Percentiles rank a stretch among this genome's conserved stretches.
Evolutionary conservation across 768 basidiomycete genomes (phyloP).

Genomic region (Pholiota molesta): DNA sequence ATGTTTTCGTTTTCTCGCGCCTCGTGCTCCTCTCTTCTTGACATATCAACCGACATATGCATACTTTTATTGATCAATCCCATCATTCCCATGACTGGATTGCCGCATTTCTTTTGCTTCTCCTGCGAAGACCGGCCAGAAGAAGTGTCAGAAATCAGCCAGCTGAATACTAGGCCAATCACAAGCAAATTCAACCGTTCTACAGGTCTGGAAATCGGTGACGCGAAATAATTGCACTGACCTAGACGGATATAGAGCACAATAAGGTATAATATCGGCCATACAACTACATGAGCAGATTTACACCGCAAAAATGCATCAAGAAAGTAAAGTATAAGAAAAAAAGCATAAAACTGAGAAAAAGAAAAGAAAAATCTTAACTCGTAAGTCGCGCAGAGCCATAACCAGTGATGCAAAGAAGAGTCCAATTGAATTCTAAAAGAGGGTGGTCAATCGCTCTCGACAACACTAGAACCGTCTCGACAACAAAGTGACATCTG

Average conservation of each 20-base stretch:
- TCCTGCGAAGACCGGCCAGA: too few relatives aligned
- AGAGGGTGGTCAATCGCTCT: not conserved
- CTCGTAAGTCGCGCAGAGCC: not conserved
- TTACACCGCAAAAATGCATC: not conserved
- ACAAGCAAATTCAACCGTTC: too few relatives aligned
- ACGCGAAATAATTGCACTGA: not conserved
- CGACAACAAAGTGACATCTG: not conserved
- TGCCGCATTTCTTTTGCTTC: not conserved
- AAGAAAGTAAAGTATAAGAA: not conserved
- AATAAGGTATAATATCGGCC: not conserved
- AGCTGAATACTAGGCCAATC: too few relatives aligned
- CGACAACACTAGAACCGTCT: not conserved
- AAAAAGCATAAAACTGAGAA: not conserved
- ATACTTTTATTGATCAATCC: too few relatives aligned
- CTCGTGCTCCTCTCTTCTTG: slow-evolving; percentile 1
- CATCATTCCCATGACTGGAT: not conserved
- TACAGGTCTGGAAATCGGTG: too few relatives aligned
- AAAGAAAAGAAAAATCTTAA: not conserved
- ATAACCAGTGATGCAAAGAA: not conserved
- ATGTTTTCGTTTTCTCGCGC: slow-evolving; percentile 7
- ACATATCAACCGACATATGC: not conserved
- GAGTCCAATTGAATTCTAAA: not conserved
- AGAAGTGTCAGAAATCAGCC: too few relatives aligned
- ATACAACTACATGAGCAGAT: not conserved
- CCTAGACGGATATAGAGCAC: not conserved